Evolutionary conservation across 2,329 filamentous ascomycete species (phyloP).

Genomic region (Metarhizium rileyi): DNA sequence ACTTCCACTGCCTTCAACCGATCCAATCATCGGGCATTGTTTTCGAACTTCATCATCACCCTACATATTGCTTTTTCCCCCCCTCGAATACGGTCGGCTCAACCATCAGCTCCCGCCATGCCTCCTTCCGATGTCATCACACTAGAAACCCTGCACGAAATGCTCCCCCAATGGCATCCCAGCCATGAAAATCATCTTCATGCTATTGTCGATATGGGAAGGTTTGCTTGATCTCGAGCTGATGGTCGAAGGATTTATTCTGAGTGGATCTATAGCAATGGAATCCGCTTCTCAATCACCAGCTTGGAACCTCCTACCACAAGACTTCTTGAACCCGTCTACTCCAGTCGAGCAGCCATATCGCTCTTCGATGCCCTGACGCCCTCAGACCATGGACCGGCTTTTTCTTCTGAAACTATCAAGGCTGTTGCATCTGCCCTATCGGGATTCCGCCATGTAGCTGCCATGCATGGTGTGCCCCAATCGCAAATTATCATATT

Average conservation of each 20-base stretch:
- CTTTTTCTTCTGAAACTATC: slow-evolving; percentile 49
- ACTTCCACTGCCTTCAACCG: not conserved
- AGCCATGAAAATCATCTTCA: slow-evolving; percentile 39
- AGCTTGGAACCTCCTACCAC: slow-evolving; percentile 62
- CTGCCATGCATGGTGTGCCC: slow-evolving; percentile 58
- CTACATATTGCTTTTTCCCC: not conserved
- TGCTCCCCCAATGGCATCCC: slow-evolving; percentile 39
- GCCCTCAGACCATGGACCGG: slow-evolving; percentile 29
- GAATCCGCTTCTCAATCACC: slow-evolving; percentile 85
- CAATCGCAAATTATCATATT: slow-evolving; percentile 59
- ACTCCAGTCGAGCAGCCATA: slow-evolving; percentile 67
- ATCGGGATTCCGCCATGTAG: slow-evolving; percentile 61
- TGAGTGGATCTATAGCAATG: slow-evolving; percentile 52
- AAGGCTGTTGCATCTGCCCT: slow-evolving; percentile 55
- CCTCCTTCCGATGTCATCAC: slow-evolving; percentile 34
- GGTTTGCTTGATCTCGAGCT: slow-evolving; percentile 23
- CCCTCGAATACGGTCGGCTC: not conserved
- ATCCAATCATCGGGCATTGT: not conserved
- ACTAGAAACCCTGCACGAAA: slow-evolving; percentile 39
- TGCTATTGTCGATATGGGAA: slow-evolving; percentile 52
- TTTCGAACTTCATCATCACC: not conserved
- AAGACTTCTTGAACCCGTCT: slow-evolving; percentile 67
- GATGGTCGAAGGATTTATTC: not conserved
- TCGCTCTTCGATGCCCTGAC: slow-evolving; percentile 78
- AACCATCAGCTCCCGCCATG: slow-evolving; percentile 15